phyloP scores from a whole-genome alignment of 2,329 filamentous ascomycete genomes.

The Colletotrichum lindemuthianum region DNA sequence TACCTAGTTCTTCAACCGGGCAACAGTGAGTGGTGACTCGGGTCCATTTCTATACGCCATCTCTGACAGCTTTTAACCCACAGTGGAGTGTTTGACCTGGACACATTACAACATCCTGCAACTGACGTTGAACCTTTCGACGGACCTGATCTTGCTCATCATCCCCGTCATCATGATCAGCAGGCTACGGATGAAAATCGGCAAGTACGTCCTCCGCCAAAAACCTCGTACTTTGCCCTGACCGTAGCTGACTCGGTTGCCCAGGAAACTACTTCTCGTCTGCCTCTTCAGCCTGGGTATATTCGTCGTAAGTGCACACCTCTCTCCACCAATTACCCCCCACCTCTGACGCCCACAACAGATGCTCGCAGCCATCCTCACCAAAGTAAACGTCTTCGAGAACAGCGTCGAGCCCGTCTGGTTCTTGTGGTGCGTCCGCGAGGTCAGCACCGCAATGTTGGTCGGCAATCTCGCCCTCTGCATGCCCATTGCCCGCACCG shows the following conservation, averaged over 20 bases:
- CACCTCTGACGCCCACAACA: neutral
- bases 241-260: neutral
- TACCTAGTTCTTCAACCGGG: slow-evolving; percentile 23
- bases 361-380: slow-evolving; percentile 30
- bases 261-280: slow-evolving; percentile 25
- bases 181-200: slow-evolving; percentile 23
- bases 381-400: slow-evolving; percentile 21
- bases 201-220: slow-evolving; percentile 12
- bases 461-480: slow-evolving; percentile 32
- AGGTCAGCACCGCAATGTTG: slow-evolving; percentile 30
- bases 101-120: slow-evolving; percentile 28
- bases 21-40: slow-evolving; percentile 5
- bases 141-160: slow-evolving; percentile 24
- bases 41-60: too few species aligned
- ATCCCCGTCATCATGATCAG: slow-evolving; percentile 26
- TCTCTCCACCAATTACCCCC: rapidly evolving
- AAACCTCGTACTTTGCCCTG: too few species aligned
- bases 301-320: slow-evolving; percentile 11
- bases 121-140: slow-evolving; percentile 32
- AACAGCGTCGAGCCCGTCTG: slow-evolving; percentile 18
- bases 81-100: slow-evolving; percentile 32
- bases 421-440: slow-evolving; percentile 34
- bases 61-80: neutral
- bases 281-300: slow-evolving; percentile 30
- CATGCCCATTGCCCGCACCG: slow-evolving; percentile 18